Percentiles rank a stretch among this genome's conserved stretches.
phyloP scores from a whole-genome alignment of 495 filamentous ascomycete species.

The Penicillium waksmanii region DNA sequence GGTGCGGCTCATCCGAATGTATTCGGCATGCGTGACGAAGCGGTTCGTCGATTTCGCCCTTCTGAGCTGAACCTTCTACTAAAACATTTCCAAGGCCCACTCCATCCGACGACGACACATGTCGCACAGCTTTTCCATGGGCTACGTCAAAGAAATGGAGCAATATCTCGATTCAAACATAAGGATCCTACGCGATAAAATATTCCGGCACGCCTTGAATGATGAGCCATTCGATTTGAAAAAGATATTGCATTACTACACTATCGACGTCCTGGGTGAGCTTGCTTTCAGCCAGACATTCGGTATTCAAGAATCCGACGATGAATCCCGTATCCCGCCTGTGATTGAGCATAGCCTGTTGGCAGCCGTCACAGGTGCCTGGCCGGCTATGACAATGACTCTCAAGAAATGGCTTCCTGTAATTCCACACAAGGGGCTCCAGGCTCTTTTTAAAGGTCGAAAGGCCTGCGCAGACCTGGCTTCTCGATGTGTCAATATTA shows the following conservation, averaged over 20 bases:
- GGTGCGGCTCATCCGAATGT: constrained; percentile 19
- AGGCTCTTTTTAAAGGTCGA: constrained; percentile 12
- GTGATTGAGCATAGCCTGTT: constrained; percentile 17
- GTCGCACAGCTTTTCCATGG: constrained; percentile 18
- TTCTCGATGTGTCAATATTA: constrained; percentile 11
- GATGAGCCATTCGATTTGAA: constrained; percentile 14
- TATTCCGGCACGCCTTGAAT: constrained; percentile 4
- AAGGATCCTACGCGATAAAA: constrained; percentile 11
- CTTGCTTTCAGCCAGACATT: constrained; percentile 19
- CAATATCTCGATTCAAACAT: constrained; percentile 14
- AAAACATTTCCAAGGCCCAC: not conserved
- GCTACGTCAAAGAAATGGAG: constrained; percentile 21
- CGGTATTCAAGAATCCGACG: constrained; percentile 13
- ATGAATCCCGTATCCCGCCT: constrained; percentile 12
- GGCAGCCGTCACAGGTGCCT: constrained; percentile 18
- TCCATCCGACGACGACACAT: constrained; percentile 18
- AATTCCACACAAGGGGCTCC: constrained; percentile 12
- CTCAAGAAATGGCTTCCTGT: constrained; percentile 17
- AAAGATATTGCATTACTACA: constrained; percentile 13
- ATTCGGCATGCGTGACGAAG: constrained; percentile 18
- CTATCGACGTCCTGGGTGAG: constrained; percentile 13
- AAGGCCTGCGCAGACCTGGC: constrained; percentile 16
- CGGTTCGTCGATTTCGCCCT: not conserved
- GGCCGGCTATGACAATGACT: constrained; percentile 14
- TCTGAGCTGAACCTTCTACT: not conserved